Conservation (phyloP, 176 grass and related monocot species). For the Rhipidocladum racemiflorum region DNA sequence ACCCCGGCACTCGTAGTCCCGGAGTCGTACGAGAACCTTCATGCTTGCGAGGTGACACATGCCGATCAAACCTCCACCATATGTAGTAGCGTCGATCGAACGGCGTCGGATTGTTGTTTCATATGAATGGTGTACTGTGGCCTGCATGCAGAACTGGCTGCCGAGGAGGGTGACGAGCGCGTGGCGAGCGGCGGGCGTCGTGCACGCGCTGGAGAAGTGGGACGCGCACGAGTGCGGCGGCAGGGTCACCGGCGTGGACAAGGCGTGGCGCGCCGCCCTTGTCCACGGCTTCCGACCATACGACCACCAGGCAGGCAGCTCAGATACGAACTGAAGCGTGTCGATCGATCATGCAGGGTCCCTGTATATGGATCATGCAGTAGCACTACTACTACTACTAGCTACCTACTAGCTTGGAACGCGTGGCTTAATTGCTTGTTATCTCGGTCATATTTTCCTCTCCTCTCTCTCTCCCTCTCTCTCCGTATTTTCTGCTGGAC, state of each 20-base stretch:
- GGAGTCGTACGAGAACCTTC: constrained; percentile 56
- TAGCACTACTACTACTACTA: too few species aligned
- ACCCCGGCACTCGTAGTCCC: constrained; percentile 66
- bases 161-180: constrained; percentile 87
- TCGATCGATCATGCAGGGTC: too few species aligned
- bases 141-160: constrained; percentile 65
- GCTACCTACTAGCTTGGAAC: too few species aligned
- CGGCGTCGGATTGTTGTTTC: too few species aligned
- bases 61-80: background rate
- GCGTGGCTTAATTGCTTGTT: too few species aligned
- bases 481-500: too few species aligned
- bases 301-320: background rate
- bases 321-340: too few species aligned
- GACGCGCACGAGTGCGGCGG: constrained; percentile 71
- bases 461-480: too few species aligned
- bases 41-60: constrained; percentile 59
- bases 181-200: constrained; percentile 78
- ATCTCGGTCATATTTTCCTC: too few species aligned
- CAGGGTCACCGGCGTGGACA: constrained; percentile 52
- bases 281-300: constrained; percentile 61
- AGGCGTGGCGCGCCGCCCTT: constrained; percentile 53
- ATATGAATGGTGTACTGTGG: background rate
- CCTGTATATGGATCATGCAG: too few species aligned
- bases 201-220: constrained; percentile 70
- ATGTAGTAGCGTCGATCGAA: too few species aligned